These are phyloP conservation scores for Juglanconis juglandina DNA, from an alignment of 2,329 filamentous ascomycete genomes.

Conservation along the genomic window DNA sequence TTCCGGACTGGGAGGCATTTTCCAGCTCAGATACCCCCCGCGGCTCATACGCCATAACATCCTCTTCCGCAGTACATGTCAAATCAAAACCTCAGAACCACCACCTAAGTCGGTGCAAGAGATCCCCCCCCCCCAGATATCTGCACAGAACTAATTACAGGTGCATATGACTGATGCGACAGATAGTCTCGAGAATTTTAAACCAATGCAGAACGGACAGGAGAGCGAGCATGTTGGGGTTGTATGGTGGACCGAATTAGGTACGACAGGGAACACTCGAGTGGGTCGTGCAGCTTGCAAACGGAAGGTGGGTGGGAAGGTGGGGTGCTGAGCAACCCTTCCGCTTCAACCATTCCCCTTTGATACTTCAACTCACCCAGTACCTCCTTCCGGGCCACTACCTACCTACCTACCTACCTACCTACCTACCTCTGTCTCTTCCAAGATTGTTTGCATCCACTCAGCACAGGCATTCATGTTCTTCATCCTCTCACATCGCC, in stretches of 20 bases:
- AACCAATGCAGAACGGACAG: conserved; percentile 3
- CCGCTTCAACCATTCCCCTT: neutral
- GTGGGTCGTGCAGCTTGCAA: neutral
- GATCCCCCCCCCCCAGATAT: too few relatives aligned
- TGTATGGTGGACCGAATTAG: conserved; percentile 1
- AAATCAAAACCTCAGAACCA: too few relatives aligned
- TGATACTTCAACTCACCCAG: neutral
- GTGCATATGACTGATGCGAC: neutral
- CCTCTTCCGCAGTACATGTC: too few relatives aligned
- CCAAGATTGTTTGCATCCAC: too few relatives aligned
- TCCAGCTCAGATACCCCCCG: too few relatives aligned
- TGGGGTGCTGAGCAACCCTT: neutral
- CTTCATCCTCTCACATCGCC: conserved; percentile 4
- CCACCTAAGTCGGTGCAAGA: too few relatives aligned
- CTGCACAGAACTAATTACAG: neutral
- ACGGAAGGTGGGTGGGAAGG: conserved; percentile 4
- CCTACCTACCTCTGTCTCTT: neutral
- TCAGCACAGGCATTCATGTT: conserved; percentile 8
- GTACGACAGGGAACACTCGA: conserved; percentile 13
- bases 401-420: neutral
- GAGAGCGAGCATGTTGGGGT: neutral
- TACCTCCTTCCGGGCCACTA: neutral
- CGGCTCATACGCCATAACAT: too few relatives aligned
- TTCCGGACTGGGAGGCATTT: too few relatives aligned
- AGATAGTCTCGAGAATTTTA: neutral